phyloP scores from a whole-genome alignment of 129 eudicot genomes.

The Helianthus tuberosus region DNA sequence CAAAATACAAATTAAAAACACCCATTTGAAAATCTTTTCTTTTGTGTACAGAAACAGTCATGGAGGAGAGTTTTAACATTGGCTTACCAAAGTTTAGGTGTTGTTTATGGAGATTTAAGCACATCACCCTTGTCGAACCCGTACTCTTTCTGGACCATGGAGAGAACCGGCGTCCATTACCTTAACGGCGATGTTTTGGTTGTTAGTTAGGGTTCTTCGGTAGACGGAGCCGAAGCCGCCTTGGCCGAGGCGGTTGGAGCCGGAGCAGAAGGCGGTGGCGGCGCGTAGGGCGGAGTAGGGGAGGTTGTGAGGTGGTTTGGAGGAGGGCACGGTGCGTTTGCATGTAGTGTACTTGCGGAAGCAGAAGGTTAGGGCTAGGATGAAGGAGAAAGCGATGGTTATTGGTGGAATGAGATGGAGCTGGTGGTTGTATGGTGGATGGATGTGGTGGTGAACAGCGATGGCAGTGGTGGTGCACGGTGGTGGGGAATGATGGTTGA shows the following conservation, averaged over 20 bases:
- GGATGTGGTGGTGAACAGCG: too few species aligned
- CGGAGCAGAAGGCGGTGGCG: constrained; percentile 75
- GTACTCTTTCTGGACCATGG: too few species aligned
- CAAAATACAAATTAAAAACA: too few species aligned
- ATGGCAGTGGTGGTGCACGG: constrained; percentile 44
- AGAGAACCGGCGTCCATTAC: constrained; percentile 89
- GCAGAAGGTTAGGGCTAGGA: constrained; percentile 64
- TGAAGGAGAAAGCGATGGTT: constrained; percentile 55
- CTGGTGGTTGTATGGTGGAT: constrained; percentile 23
- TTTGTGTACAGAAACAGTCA: too few species aligned
- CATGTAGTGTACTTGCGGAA: constrained; percentile 61
- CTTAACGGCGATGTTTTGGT: constrained; percentile 68
- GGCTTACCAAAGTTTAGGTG: too few species aligned
- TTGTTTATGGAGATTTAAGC: too few species aligned
- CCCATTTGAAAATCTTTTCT: too few species aligned
- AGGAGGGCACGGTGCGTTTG: constrained; percentile 68
- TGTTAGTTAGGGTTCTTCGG: constrained; percentile 54
- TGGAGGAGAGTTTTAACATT: too few species aligned
- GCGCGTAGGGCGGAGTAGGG: constrained; percentile 78
- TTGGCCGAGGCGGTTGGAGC: constrained; percentile 81
- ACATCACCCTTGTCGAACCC: too few species aligned
- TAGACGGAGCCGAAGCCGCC: constrained; percentile 95
- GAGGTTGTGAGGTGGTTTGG: constrained; percentile 63
- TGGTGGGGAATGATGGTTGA: too few species aligned
- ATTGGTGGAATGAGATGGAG: constrained; percentile 36